Base-by-base conservation (phyloP, 306 rosid species). In the Malus asiatica region DNA sequence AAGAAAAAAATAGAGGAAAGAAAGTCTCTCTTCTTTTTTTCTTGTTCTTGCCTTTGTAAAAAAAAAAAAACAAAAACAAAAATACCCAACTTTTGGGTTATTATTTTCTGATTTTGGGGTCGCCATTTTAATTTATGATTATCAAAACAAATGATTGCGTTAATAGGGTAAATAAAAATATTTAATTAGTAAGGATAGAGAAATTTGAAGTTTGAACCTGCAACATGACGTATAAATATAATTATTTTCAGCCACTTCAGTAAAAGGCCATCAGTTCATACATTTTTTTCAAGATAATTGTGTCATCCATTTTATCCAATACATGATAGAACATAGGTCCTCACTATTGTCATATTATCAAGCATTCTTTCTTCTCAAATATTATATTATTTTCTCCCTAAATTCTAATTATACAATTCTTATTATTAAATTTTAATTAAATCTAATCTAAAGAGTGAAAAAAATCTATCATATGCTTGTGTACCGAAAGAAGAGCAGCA, bases 1-100 rank as follows among this genome's bases (percentile, higher is more conserved):
- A 1, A 0, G 8, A 29, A 63, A 14, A 14, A 18, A 14, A 8
- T 6, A 5, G 33, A 30, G 25, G 38, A 63, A n/a, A 42, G 61
- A 35, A 46, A 51, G 71, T 25, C 76, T 22, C 77, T 60, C 57
- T 52, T 42, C 61, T 9, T 15, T 38, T 30, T 66, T 64, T 80
- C 66, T 86, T 81, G 72, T 72, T 81, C 80, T 76, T 73, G 80
- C 73, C 79, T 83, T 44, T 62, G 74, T 81, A 3, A 59, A 74
- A 8, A 48, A 74, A 30, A 2, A 20, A 55, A 45, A n/a, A n/a
- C n/a, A n/a, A n/a, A n/a, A 8, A 59, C 58, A 11, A 59, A 74
- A 8, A 57, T n/a, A 14, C 5, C 1, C 51, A 46, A 46, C 13
- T 45, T 57, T 33, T 33, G 7, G 38, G 8, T 33, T 33, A 33